Base-by-base conservation (phyloP, 352 stramenopile genomes). In the Phytophthora sp. region DNA sequence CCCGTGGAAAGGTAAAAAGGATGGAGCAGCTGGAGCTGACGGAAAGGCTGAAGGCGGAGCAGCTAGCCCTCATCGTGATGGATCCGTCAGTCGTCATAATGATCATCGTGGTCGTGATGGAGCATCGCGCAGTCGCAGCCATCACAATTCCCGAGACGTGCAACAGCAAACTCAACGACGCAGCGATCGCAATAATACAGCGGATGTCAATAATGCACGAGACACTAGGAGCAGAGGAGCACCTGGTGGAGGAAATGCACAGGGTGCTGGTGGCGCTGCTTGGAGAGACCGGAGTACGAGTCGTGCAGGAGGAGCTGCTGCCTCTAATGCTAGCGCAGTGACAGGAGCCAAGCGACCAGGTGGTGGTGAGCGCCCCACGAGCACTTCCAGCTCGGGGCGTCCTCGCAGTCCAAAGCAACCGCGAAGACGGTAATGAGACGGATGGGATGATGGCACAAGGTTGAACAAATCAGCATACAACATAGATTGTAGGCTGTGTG, bases 1-100 rank as follows among this genome's bases (percentile, higher is more conserved):
- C 7, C 87, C 86, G 18, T 90, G 83, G 77, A 94, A 91, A 66
- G 75, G 56, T 31, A 81, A 82, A 26, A 88, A 87, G 24, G 80
- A 95, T 21, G 54, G 64, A 12, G 62, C 66, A 36, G 20, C 29
- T 44, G 53, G 35, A 57, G 16, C 54, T 52, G 53, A 84, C 46
- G 42, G 50, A 45, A 66, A 77, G 23, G 72, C 54, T 56, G 70
- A 74, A 23, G 59, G 62, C 45, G 74, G 65, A 11, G 62, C 42
- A 2, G 18, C 56, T 20, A 79, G 67, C 31, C 73, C 74, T 24
- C 62, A 71, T 27, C 67, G 76, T n/a, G 76, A 87, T 39, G 45
- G 47, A 27, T 63, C 70, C 12, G 62, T 53, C 16, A 71, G 57
- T 27, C 69, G 68, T 42, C 71, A 84, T 46, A 79, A 49, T 38